These are phyloP conservation scores for Neostapfia colusana DNA, from an alignment of 176 grass and related monocot species.

Conservation along the genomic window DNA sequence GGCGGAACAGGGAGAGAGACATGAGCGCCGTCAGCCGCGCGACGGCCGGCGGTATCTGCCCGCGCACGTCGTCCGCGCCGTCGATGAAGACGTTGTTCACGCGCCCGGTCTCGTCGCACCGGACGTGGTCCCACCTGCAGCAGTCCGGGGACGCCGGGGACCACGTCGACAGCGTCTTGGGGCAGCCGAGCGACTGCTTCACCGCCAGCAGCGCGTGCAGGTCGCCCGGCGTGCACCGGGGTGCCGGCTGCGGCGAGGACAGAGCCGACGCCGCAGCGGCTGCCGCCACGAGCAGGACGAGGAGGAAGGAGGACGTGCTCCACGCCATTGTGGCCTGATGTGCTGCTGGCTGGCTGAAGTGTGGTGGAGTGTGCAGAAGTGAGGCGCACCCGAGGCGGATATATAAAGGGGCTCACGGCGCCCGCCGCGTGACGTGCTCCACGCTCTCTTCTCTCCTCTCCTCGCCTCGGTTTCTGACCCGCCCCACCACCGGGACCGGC, in stretches of 20 bases:
- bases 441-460: background rate
- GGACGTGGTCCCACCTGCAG: slow-evolving; percentile 70
- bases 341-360: background rate
- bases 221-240: slow-evolving; percentile 45
- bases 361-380: slow-evolving; percentile 20
- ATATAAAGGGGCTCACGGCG: slow-evolving; percentile 39
- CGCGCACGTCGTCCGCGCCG: slow-evolving; percentile 42
- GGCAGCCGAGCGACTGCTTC: slow-evolving; percentile 61
- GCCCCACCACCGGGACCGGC: background rate
- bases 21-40: slow-evolving; percentile 52
- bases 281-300: background rate
- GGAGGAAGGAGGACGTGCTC: background rate
- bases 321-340: background rate
- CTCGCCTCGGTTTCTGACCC: background rate
- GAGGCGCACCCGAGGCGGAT: slow-evolving; percentile 33
- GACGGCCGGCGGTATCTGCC: slow-evolving; percentile 50
- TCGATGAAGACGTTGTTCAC: slow-evolving; percentile 69
- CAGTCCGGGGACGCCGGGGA: slow-evolving; percentile 23
- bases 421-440: slow-evolving; percentile 25
- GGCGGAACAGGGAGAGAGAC: slow-evolving; percentile 49
- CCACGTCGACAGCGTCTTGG: slow-evolving; percentile 55
- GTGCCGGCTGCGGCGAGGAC: background rate
- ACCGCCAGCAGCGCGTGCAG: slow-evolving; percentile 52
- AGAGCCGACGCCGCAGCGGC: background rate
- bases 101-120: slow-evolving; percentile 58